These are phyloP conservation scores for Wickerhamomyces hampshirensis DNA, from an alignment of 805 yeast species.

Conservation along the genomic window DNA sequence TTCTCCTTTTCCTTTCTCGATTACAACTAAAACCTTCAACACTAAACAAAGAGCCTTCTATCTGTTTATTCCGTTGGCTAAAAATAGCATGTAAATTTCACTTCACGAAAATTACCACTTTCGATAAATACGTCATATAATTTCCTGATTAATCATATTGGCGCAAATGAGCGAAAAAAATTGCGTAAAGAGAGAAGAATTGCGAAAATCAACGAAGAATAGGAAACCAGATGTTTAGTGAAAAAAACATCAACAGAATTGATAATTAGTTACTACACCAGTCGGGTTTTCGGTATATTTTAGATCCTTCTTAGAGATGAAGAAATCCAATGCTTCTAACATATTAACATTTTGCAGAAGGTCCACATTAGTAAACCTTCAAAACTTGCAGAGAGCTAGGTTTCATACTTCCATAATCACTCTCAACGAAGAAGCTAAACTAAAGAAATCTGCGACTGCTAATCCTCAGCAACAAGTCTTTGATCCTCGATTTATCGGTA, in stretches of 20 bases:
- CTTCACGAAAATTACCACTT: background rate
- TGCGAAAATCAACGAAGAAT: no score
- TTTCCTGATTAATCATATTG: background rate
- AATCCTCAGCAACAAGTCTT: conserved; percentile 24
- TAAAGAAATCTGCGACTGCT: conserved; percentile 6
- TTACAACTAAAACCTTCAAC: no score
- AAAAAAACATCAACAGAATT: no score
- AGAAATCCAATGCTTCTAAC: background rate
- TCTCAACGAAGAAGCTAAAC: conserved; percentile 4
- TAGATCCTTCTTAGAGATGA: no score
- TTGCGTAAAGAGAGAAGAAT: background rate
- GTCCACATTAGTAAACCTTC: background rate
- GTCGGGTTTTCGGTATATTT: no score
- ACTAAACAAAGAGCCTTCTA: background rate
- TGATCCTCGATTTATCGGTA: conserved; percentile 37
- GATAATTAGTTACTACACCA: no score
- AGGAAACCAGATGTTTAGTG: no score
- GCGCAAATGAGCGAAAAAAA: background rate
- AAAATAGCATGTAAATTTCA: background rate
- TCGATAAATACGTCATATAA: background rate
- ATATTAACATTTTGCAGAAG: background rate
- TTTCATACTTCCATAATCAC: conserved; percentile 6
- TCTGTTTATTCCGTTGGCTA: background rate
- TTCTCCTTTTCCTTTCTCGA: no score
- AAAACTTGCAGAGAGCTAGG: background rate